Percentiles rank a stretch among this genome's conserved stretches.
These are phyloP conservation scores for Nasturtium officinale DNA, from an alignment of 345 rosid genomes.

Conservation along the genomic window DNA sequence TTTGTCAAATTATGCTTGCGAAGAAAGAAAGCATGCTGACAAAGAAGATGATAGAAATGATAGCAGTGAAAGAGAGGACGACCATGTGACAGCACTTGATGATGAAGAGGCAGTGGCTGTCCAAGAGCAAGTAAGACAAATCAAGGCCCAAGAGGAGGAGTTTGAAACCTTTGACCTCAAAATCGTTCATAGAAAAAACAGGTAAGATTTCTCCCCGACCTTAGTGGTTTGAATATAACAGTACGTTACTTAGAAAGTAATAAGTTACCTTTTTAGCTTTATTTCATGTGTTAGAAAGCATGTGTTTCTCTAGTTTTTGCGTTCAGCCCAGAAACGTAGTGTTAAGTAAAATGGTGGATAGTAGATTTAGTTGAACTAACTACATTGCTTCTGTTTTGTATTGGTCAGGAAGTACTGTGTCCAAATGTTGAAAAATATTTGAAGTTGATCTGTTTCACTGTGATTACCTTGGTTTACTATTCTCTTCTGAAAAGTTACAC, in stretches of 20 bases:
- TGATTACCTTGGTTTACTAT: neutral
- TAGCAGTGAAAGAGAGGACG: constrained; percentile 62
- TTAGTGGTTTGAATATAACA: neutral
- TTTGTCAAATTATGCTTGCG: constrained; percentile 65
- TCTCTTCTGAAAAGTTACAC: neutral
- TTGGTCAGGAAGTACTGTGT: constrained; percentile 13
- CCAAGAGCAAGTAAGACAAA: constrained; percentile 97
- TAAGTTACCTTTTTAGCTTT: neutral
- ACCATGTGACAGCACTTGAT: constrained; percentile 68
- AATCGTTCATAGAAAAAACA: constrained; percentile 97
- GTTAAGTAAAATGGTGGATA: neutral
- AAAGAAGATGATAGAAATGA: constrained; percentile 64
- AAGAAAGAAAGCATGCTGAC: constrained; percentile 56
- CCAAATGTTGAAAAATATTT: neutral
- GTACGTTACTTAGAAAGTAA: neutral
- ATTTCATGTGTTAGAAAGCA: constrained; percentile 12
- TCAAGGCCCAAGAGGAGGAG: constrained; percentile 95
- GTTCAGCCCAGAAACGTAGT: neutral
- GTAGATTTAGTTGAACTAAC: neutral
- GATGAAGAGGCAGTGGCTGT: constrained; percentile 97
- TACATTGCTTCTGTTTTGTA: constrained; percentile 2
- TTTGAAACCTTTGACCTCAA: constrained; percentile 97
- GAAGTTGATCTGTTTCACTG: constrained; percentile 1
- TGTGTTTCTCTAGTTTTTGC: neutral
- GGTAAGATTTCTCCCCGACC: constrained; percentile 50